Conservation (phyloP, 139 green algal species). For the Trebouxia sp. region DNA sequence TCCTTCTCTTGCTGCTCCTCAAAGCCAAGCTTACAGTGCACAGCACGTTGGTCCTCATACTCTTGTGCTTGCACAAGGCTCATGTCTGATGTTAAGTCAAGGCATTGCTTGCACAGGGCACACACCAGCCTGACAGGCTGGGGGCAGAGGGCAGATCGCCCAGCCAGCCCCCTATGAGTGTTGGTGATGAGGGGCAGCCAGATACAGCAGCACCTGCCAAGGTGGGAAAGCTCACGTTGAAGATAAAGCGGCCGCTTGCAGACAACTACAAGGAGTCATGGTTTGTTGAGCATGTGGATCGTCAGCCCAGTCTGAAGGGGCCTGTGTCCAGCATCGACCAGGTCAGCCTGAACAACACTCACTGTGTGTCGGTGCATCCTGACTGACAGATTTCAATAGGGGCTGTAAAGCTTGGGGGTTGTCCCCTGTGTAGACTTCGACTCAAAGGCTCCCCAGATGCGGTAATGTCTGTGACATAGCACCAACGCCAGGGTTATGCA, state of each 20-base stretch:
- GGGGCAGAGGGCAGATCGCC: background rate
- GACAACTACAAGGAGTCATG: conserved; percentile 29
- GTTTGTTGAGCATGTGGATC: conserved; percentile 25
- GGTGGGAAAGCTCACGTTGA: background rate
- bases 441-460: background rate
- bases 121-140: background rate
- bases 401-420: background rate
- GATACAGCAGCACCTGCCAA: background rate
- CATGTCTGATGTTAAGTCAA: background rate
- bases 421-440: background rate
- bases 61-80: too few species aligned
- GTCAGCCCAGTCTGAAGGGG: background rate
- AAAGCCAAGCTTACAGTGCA: too few species aligned
- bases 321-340: background rate
- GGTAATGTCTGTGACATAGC: too few species aligned
- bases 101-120: background rate
- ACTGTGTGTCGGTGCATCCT: too few species aligned
- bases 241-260: background rate
- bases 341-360: background rate
- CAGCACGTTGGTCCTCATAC: too few species aligned
- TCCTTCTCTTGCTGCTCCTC: too few species aligned
- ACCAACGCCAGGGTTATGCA: too few species aligned
- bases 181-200: background rate
- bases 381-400: background rate
- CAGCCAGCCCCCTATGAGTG: background rate